Conservation (phyloP, 2,329 filamentous ascomycete genomes). For the Botryotinia convoluta region DNA sequence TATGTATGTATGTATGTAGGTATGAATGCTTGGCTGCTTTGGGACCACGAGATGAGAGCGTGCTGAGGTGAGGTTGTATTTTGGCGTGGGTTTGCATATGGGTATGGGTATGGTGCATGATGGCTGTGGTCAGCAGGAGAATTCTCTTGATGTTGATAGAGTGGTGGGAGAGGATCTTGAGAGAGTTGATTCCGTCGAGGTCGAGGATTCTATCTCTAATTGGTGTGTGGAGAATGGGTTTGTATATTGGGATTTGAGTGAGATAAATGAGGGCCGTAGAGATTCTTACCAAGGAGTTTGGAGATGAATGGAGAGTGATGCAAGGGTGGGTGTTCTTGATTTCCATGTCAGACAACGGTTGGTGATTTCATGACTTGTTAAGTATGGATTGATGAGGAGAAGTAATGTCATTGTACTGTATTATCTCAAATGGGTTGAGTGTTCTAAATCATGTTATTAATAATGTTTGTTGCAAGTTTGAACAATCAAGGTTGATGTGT, state of each 20-base stretch:
- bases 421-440: background rate
- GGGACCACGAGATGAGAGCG: background rate
- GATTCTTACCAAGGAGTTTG: background rate
- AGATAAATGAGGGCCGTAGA: background rate
- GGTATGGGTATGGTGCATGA: background rate
- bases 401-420: background rate
- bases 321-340: background rate
- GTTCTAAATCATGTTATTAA: background rate
- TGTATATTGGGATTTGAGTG: background rate
- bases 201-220: background rate
- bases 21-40: background rate
- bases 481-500: background rate
- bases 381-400: background rate
- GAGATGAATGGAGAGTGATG: background rate
- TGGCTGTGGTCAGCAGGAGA: slow-evolving; percentile 3
- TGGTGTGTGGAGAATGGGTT: background rate
- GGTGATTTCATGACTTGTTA: background rate
- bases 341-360: background rate
- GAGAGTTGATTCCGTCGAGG: background rate
- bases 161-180: background rate
- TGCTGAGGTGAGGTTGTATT: background rate
- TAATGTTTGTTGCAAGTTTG: background rate
- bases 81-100: background rate
- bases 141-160: background rate
- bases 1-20: background rate